Evolutionary conservation across 2,329 filamentous ascomycete species (phyloP), one percentile per base, ranked within the genome.

Genomic region (Fusarium nematophilum): DNA sequence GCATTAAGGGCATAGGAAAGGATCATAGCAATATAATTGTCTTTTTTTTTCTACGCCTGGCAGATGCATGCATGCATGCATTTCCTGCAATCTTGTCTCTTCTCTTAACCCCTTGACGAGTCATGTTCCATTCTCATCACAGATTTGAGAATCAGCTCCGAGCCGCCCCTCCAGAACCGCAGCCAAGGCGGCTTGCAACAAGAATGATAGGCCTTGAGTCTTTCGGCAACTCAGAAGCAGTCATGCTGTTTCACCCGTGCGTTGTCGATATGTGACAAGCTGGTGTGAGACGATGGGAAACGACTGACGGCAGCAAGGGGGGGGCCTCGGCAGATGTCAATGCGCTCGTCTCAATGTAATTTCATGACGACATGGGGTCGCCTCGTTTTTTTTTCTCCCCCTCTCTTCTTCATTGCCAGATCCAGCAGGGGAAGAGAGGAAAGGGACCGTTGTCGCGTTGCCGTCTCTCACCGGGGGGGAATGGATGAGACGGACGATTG

Each of bases 241-340:
- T 15, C 6, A 30, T 25, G 13, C 18, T 33, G 29, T 11, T 25
- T 33, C 15, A 11, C 9, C 40, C 27, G 10, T 40, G 15, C 13
- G 23, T 26, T 43, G 6, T 39, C 43, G 43, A 62, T 58, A 62
- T 62, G n/a, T 59, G 59, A 62, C 48, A 31, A 17, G 34, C 42
- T 30, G 21, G 21, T 15, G 23, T 14, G 26, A 21, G 17, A 51
- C 21, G 25, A 44, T 21, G 29, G 37, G 30, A 30, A 29, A 36
- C 23, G 31, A 43, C 18, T 42, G 33, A 49, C 14, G 30, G 30
- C 15, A 15, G 56, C 30, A 56, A 45, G 23, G 26, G 26, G 17
- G 37, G 9, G 46, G 53, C 15, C 11, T 31, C 49, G 45, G 45
- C 45, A 61, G 33, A 25, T 18, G 42, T 47, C 47, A 26, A 46